Conservation (phyloP, 2,329 filamentous ascomycete genomes). For the Fonsecaea pedrosoi region DNA sequence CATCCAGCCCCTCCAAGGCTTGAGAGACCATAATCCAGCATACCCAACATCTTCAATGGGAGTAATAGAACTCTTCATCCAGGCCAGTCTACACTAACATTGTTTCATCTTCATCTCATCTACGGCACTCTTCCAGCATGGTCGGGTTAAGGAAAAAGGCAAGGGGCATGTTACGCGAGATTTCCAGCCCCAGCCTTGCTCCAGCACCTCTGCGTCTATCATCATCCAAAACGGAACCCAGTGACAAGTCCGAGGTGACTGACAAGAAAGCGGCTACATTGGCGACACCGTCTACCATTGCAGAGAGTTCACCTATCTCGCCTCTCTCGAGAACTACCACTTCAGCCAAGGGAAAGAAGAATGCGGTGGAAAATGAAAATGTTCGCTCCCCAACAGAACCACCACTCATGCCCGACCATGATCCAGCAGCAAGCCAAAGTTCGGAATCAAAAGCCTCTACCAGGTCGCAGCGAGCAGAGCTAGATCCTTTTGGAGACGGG, state of each 20-base stretch:
- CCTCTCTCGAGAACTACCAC: background rate
- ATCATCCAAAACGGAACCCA: background rate
- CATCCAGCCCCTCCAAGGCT: background rate
- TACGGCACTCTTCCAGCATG: background rate
- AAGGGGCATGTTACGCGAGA: background rate
- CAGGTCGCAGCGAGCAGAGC: background rate
- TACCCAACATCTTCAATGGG: background rate
- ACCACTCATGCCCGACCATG: background rate
- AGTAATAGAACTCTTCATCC: background rate
- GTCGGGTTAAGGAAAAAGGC: background rate
- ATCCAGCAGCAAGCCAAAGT: background rate
- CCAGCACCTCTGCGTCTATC: background rate
- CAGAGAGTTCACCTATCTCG: background rate
- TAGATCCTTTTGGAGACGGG: background rate
- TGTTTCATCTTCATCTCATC: background rate
- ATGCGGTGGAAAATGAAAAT: background rate
- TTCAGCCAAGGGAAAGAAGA: background rate
- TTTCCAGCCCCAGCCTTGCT: background rate
- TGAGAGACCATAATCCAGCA: background rate
- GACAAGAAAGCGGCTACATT: background rate
- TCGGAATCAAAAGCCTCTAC: background rate
- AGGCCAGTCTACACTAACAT: background rate
- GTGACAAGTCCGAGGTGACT: background rate
- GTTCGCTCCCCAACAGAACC: background rate
- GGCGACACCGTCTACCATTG: background rate